A percentile compares a stretch with the other conserved stretches of the same genome.
phyloP scores from a whole-genome alignment of 257 asterid species.

The Nicotiana sylvestris region DNA sequence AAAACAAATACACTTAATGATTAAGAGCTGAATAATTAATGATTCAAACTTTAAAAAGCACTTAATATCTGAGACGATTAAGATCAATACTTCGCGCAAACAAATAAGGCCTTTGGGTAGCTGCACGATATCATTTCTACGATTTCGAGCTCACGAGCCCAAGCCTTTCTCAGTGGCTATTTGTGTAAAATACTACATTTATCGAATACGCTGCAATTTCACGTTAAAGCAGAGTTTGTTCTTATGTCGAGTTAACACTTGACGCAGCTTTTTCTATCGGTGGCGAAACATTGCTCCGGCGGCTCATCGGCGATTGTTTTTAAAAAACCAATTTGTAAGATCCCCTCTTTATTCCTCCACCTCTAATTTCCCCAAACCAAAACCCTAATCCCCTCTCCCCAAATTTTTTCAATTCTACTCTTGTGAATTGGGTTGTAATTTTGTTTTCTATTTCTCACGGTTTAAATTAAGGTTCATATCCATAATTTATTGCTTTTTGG shows the following conservation, averaged over 20 bases:
- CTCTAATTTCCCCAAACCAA: not conserved
- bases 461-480: not conserved
- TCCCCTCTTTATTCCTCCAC: not conserved
- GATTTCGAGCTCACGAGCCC: not conserved
- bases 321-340: not conserved
- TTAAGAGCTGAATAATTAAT: too few relatives aligned
- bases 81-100: too few relatives aligned
- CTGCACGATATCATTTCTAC: too few relatives aligned
- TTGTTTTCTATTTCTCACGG: not conserved
- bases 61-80: too few relatives aligned
- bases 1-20: too few relatives aligned
- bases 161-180: not conserved
- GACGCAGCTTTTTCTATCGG: not conserved
- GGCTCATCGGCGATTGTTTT: not conserved
- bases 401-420: not conserved
- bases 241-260: not conserved
- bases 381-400: not conserved
- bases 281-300: constrained; percentile 5
- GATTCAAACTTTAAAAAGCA: too few relatives aligned
- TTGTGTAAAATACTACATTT: too few relatives aligned
- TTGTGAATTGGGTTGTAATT: not conserved
- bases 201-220: not conserved
- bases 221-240: not conserved
- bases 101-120: too few relatives aligned
- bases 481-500: not conserved